Evolutionary conservation across 176 grass and related monocot species (phyloP), one percentile per base, ranked within the genome.

Genomic region (Pharus latifolius): DNA sequence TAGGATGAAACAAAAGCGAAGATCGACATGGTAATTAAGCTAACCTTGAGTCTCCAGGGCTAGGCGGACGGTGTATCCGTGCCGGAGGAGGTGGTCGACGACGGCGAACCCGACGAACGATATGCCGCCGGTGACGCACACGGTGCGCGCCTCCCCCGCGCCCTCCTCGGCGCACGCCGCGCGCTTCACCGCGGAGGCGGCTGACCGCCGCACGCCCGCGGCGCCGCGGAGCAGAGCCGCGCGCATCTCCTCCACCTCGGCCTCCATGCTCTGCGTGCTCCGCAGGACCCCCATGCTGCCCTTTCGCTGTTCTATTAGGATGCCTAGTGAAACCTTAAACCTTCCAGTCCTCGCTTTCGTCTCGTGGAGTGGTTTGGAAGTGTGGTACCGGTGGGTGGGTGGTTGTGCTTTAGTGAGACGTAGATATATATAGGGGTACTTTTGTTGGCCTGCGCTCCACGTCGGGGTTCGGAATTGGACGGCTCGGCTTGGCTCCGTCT

Each of bases 211-310:
- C 27, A 44, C 73, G 15, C 51, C 54, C 14, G 42, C 56, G 17
- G 55, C 48, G 17, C 56, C 24, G 29, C 45, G 67, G 3, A 75
- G 67, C 66, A 99, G 75, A 76, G 83, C 80, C 47, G 77, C 78
- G 19, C 87, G 78, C 84, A 99, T 78, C 84, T 94, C 89, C 81
- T 94, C 81, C 67, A 98, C 90, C 81, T 98, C 94, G n/a, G 90
- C 86, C 81, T 88, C 87, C 81, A 88, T 73, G 59, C 86, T 90
- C 67, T 91, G 87, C 63, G 84, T 94, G 75, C 83, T 96, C 73
- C 88, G 72, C 75, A 99, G 69, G 34, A 99, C 90, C 35, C 95
- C 95, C 95, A 94, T 98, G 65, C 1, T n/a, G n/a, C n/a, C n/a
- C n/a, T n/a, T n/a, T n/a, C n/a, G n/a, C n/a, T n/a, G n/a, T n/a